Evolutionary conservation across 768 basidiomycete genomes (phyloP).

Genomic region (Agrocybe praecox): DNA sequence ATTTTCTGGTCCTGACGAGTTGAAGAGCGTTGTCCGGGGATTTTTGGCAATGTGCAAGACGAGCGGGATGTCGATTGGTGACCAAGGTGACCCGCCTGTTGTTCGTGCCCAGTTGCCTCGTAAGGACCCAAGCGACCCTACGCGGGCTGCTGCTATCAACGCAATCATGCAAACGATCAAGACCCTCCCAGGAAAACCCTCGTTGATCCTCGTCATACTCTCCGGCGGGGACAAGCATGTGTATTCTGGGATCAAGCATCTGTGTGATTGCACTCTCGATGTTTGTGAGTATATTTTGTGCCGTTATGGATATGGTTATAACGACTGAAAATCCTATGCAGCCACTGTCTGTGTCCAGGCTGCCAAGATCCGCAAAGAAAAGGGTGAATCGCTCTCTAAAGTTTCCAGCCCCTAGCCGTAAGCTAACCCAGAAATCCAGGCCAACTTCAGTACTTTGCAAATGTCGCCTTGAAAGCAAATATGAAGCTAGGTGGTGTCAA

Average conservation of each 20-base stretch:
- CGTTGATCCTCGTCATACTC: slow-evolving; percentile 65
- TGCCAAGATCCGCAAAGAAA: slow-evolving; percentile 69
- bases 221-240: slow-evolving; percentile 73
- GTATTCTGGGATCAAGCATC: slow-evolving; percentile 75
- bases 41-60: slow-evolving; percentile 64
- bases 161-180: slow-evolving; percentile 44
- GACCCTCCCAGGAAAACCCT: slow-evolving; percentile 47
- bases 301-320: background rate
- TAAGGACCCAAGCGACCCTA: slow-evolving; percentile 55
- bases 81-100: slow-evolving; percentile 33
- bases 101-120: slow-evolving; percentile 49
- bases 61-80: slow-evolving; percentile 61
- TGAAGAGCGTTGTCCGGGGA: slow-evolving; percentile 45
- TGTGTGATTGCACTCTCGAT: slow-evolving; percentile 69
- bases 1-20: slow-evolving; percentile 59
- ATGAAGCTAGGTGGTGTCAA: slow-evolving; percentile 84
- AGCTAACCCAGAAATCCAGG: slow-evolving; percentile 34
- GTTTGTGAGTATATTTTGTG: slow-evolving; percentile 36
- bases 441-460: slow-evolving; percentile 74
- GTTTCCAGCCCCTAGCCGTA: slow-evolving; percentile 12
- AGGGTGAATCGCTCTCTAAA: slow-evolving; percentile 35
- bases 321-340: slow-evolving; percentile 10
- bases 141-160: slow-evolving; percentile 50
- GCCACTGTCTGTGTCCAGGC: slow-evolving; percentile 79
- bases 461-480: slow-evolving; percentile 82